These are phyloP conservation scores for Chrysochromulina tobinii DNA, from an alignment of 78 protist genomes.

Conservation along the genomic window DNA sequence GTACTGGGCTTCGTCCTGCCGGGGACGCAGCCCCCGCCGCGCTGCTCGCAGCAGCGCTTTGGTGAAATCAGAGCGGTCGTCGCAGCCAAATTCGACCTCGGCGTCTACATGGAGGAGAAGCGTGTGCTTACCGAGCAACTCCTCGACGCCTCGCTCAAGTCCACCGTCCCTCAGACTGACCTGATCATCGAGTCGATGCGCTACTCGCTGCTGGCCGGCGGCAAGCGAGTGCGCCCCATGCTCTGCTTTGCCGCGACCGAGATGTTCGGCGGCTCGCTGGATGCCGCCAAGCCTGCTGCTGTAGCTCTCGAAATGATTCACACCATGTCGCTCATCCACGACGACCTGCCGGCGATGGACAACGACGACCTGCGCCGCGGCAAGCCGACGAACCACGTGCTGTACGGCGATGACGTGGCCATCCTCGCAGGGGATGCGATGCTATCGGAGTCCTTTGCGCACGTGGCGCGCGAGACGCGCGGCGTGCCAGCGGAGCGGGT, in stretches of 20 bases:
- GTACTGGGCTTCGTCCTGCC: too few species aligned
- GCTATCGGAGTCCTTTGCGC: conserved; percentile 1
- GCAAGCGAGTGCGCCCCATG: conserved; percentile 43
- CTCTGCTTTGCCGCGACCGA: conserved; percentile 37
- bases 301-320: conserved; percentile 44
- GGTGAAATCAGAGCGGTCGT: not conserved
- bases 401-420: conserved; percentile 25
- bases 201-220: conserved; percentile 49
- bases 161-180: not conserved
- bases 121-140: not conserved
- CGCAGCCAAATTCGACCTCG: not conserved
- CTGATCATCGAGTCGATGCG: conserved; percentile 35
- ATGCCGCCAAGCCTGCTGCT: conserved; percentile 25
- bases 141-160: conserved; percentile 13
- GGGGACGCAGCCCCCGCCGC: too few species aligned
- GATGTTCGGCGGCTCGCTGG: conserved; percentile 21
- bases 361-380: conserved; percentile 30
- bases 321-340: conserved; percentile 49
- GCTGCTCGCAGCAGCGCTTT: too few species aligned
- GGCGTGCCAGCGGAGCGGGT: conserved; percentile 40
- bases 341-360: conserved; percentile 50
- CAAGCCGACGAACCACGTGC: conserved; percentile 20
- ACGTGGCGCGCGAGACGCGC: not conserved
- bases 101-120: not conserved
- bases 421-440: conserved; percentile 41